Conservation (phyloP, 2,329 filamentous ascomycete species). For the Pseudogymnoascus sp. region DNA sequence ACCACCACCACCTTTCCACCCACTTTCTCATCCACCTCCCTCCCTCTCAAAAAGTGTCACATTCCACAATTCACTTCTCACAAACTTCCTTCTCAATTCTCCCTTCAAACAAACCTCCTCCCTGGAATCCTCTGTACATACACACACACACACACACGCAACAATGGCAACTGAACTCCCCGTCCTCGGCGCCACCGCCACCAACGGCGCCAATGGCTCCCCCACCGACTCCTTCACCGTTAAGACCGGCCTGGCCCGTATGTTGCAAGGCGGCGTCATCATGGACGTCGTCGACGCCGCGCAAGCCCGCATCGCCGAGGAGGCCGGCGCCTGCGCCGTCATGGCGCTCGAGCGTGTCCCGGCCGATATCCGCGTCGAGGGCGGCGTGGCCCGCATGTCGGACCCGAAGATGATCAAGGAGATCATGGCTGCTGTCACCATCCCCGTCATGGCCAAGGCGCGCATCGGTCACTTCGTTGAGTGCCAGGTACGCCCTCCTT, state of each 20-base stretch:
- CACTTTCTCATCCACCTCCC: neutral
- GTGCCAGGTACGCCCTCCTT: conserved; percentile 55
- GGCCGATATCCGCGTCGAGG: conserved; percentile 85
- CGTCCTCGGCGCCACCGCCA: conserved; percentile 22
- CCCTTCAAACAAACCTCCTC: neutral
- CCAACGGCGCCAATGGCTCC: conserved; percentile 18
- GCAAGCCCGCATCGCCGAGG: conserved; percentile 92
- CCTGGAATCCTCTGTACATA: neutral
- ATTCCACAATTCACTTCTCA: neutral
- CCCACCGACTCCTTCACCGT: conserved; percentile 58
- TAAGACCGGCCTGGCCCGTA: conserved; percentile 92
- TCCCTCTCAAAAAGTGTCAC: neutral
- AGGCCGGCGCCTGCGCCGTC: conserved; percentile 89
- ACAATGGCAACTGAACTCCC: conserved; percentile 39
- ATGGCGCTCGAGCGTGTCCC: conserved; percentile 98
- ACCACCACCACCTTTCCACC: neutral
- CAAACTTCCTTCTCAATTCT: neutral
- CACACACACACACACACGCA: neutral
- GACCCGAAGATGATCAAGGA: conserved; percentile 91
- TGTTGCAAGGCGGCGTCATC: conserved; percentile 98
- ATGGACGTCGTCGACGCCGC: conserved; percentile 96
- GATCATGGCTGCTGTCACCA: conserved; percentile 90
- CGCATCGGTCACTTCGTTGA: conserved; percentile 97
- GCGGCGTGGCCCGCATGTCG: conserved; percentile 94
- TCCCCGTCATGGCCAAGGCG: conserved; percentile 98